Evolutionary conservation across 2,329 filamentous ascomycete genomes (phyloP), one percentile per base, ranked within the genome.

Genomic region (Herpotrichia juniperi): DNA sequence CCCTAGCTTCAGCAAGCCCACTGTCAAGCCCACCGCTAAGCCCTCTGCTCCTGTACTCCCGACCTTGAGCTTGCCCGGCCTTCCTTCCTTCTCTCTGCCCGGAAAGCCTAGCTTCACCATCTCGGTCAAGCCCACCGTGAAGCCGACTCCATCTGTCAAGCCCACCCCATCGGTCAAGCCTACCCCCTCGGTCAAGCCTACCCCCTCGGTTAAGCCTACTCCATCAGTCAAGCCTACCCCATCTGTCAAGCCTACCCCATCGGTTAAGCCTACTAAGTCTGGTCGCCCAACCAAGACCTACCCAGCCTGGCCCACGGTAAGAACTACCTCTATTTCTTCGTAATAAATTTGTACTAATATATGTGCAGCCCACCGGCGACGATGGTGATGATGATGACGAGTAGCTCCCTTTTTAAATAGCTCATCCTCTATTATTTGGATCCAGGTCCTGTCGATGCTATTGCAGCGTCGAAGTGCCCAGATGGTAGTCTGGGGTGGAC

Each of bases 311-410:
- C 37, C 37, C 22, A 40, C 37, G 37, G 37, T 40, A 40, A 16
- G 37, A 40, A 4, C 4, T n/a, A 7, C 37, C 21, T 12, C 34
- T 7, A 4, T 17, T 5, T 19, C 12, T 21, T 19, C 12, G 12
- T 3, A 19, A 19, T 9, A 19, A 6, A 21, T 37, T 4, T 5
- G 8, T 19, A 17, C 34, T 37, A 37, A 37, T 12, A 12, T 12
- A 11, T 7, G 6, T 19, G 7, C 37, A 40, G 37, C 19, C 37
- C 9, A 40, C 37, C 12, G 37, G n/a, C 12, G 37, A 55, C 12
- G 49, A 52, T 37, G 52, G 49, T 40, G 52, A 50, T 44, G 52
- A 55, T 21, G 52, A 50, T 17, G 46, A 53, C 4, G 50, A 45
- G 14, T 7, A 24, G 14, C 7, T 16, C 26, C 10, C 24, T 12